Evolutionary conservation across 768 basidiomycete species (phyloP).

Genomic region (Termitomyces heimii): DNA sequence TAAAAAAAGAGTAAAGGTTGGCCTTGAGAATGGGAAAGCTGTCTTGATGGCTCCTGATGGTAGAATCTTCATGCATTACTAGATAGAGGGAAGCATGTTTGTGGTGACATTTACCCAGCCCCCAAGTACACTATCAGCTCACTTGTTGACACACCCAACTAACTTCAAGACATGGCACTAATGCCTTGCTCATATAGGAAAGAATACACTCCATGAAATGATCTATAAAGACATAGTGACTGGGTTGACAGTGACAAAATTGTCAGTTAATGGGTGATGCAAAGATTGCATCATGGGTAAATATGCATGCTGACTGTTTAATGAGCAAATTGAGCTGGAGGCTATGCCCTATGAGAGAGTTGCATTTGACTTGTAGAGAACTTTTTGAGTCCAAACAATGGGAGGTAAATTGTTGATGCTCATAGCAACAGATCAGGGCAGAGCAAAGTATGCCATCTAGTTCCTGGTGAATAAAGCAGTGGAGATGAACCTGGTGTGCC

Average conservation of each 20-base stretch:
- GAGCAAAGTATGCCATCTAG: background rate
- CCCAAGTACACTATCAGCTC: background rate
- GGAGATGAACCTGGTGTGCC: background rate
- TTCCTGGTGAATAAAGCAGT: background rate
- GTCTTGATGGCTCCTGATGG: background rate
- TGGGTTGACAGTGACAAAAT: too few species aligned
- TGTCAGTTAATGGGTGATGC: too few species aligned
- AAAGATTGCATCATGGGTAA: too few species aligned
- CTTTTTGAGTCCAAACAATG: background rate
- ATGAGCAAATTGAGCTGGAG: too few species aligned
- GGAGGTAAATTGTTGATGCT: background rate
- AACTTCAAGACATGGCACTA: background rate
- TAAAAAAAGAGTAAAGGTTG: background rate
- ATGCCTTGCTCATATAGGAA: background rate
- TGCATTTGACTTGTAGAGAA: too few species aligned
- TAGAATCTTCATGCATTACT: too few species aligned
- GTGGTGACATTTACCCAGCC: background rate
- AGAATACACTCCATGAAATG: background rate
- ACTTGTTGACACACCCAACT: background rate
- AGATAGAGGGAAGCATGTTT: background rate
- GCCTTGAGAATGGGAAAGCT: background rate
- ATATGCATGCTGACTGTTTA: too few species aligned
- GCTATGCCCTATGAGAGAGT: too few species aligned
- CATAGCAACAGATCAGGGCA: background rate
- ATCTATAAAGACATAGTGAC: too few species aligned